Evolutionary conservation across 2,329 filamentous ascomycete genomes (phyloP).

Genomic region (Pseudocercospora macadamiae): DNA sequence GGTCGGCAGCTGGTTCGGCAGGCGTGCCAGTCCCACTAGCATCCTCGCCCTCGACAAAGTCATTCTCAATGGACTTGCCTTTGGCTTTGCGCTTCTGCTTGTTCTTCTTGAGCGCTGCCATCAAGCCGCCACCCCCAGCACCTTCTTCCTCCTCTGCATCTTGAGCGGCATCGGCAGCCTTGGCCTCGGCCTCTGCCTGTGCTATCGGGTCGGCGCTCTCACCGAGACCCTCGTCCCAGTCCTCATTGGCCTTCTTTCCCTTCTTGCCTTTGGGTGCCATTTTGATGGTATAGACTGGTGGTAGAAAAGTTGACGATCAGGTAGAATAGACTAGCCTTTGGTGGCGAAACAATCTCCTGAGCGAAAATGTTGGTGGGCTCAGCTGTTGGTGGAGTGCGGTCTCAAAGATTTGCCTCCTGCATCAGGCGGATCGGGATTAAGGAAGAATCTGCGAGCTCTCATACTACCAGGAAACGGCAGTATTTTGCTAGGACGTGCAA

Average conservation of each 20-base stretch:
- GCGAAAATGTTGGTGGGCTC: conserved; percentile 20
- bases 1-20: conserved; percentile 41
- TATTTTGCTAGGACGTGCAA: conserved; percentile 10
- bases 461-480: conserved; percentile 34
- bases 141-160: conserved; percentile 56
- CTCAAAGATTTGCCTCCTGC: conserved; percentile 25
- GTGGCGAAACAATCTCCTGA: conserved; percentile 7
- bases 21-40: conserved; percentile 50
- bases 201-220: conserved; percentile 70
- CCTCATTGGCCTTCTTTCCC: conserved; percentile 76
- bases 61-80: conserved; percentile 68
- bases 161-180: conserved; percentile 50
- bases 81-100: conserved; percentile 86
- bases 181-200: conserved; percentile 49
- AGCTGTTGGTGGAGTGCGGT: conserved; percentile 34
- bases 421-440: conserved; percentile 37
- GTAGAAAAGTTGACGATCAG: neutral
- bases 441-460: conserved; percentile 31
- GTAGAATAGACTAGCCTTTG: neutral
- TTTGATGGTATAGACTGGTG: conserved; percentile 8
- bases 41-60: conserved; percentile 72
- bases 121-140: conserved; percentile 51
- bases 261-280: conserved; percentile 98
- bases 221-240: conserved; percentile 93
- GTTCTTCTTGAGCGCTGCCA: conserved; percentile 57